A percentile compares a stretch with the other conserved stretches of the same genome.
Evolutionary conservation across 192 early-diverging fungal species (phyloP).

Genomic region (Chytriomyces sp.): DNA sequence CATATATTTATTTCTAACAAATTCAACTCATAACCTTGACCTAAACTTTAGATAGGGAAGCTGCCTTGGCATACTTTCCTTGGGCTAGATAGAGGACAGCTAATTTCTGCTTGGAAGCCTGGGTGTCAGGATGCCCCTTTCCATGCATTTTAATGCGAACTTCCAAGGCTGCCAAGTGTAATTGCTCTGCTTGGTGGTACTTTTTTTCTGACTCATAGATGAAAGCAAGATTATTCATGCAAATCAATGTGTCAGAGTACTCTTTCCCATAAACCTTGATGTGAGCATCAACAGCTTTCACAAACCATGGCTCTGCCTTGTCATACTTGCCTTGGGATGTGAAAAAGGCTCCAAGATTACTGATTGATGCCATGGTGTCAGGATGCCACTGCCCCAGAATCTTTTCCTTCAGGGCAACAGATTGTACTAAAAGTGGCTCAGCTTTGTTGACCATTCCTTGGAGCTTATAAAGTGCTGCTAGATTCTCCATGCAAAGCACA

Average conservation of each 20-base stretch:
- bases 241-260: neutral
- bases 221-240: neutral
- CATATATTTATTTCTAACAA: no score
- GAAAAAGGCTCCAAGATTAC: slow-evolving; percentile 17
- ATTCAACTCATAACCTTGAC: no score
- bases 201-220: neutral
- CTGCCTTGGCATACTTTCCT: no score
- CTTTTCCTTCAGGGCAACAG: neutral
- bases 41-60: no score
- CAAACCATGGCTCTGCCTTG: slow-evolving; percentile 16
- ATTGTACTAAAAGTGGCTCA: neutral
- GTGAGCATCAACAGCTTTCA: neutral
- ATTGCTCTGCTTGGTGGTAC: no score
- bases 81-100: no score
- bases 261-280: neutral
- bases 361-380: neutral
- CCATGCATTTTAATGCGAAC: no score
- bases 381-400: neutral
- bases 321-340: neutral
- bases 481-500: slow-evolving; percentile 10
- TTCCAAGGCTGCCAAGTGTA: no score
- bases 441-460: slow-evolving; percentile 1
- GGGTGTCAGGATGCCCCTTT: no score
- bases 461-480: slow-evolving; percentile 7
- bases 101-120: no score